Base-by-base conservation (phyloP, 352 stramenopile genomes). In the Plasmopara halstedii region DNA sequence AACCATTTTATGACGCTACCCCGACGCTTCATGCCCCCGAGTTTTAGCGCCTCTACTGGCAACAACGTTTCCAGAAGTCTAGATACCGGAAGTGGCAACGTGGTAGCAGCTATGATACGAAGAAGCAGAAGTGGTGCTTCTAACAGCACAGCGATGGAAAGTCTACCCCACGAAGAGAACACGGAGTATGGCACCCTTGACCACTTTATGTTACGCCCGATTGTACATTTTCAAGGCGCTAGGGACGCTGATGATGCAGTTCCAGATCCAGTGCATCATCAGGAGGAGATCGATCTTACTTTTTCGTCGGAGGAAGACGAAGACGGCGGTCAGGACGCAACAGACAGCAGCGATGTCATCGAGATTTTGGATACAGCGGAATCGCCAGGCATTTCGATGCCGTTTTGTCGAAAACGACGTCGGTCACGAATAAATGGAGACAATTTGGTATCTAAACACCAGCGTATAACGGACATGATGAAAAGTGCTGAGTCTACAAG, bases 231-330 rank as follows among this genome's bases (percentile, higher is more conserved):
- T 18, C 33, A 53, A 13, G 41, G 56, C 41, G 18, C 43, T 8
- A 27, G 38, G 17, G 33, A 43, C 9, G 20, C 8, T 20, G 26
- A 33, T 18, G 14, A 42, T 29, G 35, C 22, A 38, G 17, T 9
- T 27, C 29, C 26, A 31, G 29, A 15, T 8, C 20, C 36, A 29
- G 25, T 38, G 6, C 25, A 46, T 19, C 59, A 43, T 3, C 53
- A 58, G 3, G 58, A 78, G 36, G 63, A 83, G 36, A 89, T 89
- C 39, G 77, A 89, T 25, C 52, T 89, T 27, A 89, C 77, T 5
- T 44, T 79, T 15, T 81, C 69, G 2, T 72, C 68, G 0, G 73
- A 59, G 1, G 78, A 87, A 31, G 68, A 83, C 27, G 64, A 77
- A 27, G 58, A 48, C 8, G 38, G 49, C 17, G 50, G 40, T 7